phyloP scores from a whole-genome alignment of 495 filamentous ascomycete genomes.

The Endocarpon pusillum region DNA sequence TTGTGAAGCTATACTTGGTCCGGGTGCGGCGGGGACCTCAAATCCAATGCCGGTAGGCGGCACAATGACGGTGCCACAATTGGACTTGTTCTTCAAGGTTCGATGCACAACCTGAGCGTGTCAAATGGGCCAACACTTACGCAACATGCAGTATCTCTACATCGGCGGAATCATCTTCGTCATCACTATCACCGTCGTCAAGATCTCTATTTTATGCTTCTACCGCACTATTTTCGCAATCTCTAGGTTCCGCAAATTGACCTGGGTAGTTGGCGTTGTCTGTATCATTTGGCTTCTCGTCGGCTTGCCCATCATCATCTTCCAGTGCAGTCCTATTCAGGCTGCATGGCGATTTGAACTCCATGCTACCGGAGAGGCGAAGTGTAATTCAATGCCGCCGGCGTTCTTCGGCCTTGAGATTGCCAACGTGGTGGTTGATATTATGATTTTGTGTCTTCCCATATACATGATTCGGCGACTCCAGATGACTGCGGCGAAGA shows the following conservation, averaged over 20 bases:
- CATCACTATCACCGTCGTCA: not conserved
- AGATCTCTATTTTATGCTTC: not conserved
- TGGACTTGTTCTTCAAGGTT: too few relatives aligned
- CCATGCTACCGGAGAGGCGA: not conserved
- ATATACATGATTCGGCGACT: conserved; percentile 1
- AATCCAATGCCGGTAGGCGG: too few relatives aligned
- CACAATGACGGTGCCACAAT: too few relatives aligned
- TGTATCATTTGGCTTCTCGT: conserved; percentile 5
- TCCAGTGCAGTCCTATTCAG: conserved; percentile 10
- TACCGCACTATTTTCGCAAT: not conserved
- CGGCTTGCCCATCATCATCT: conserved; percentile 4
- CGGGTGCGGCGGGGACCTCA: too few relatives aligned
- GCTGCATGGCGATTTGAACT: conserved; percentile 2
- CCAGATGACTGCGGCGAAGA: conserved; percentile 1
- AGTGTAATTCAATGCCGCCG: not conserved
- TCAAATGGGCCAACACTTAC: too few relatives aligned
- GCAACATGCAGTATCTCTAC: too few relatives aligned
- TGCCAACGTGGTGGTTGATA: conserved; percentile 1
- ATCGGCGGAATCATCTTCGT: too few relatives aligned
- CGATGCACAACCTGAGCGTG: too few relatives aligned
- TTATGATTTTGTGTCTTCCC: conserved; percentile 1
- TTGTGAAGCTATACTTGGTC: too few relatives aligned
- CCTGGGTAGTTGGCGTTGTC: conserved; percentile 3
- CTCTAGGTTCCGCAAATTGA: not conserved
- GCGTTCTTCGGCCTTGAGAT: conserved; percentile 1